Conservation (phyloP, 495 filamentous ascomycete genomes). For the Hyphodiscus hymeniophilus region DNA sequence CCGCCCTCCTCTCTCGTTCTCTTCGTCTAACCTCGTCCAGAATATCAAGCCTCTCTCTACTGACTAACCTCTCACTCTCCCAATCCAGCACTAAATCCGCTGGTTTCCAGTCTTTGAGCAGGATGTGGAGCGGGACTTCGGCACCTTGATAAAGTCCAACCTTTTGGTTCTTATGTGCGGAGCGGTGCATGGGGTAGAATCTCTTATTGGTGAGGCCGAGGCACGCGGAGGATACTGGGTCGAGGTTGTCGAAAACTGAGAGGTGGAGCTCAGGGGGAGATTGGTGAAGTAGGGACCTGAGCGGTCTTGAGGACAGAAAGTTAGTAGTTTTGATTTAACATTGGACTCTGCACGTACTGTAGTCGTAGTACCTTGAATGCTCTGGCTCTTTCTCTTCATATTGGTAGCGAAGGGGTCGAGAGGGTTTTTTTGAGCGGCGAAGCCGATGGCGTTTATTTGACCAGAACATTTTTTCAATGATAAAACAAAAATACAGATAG, state of each 20-base stretch:
- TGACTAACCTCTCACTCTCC: constrained; percentile 6
- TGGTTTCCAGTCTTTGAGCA: constrained; percentile 1
- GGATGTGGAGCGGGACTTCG: not conserved
- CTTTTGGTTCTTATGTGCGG: constrained; percentile 1
- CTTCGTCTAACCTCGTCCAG: constrained; percentile 1
- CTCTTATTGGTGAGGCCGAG: constrained; percentile 43
- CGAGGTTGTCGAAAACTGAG: constrained; percentile 41
- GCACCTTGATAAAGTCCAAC: not conserved
- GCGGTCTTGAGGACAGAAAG: not conserved
- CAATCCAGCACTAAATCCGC: constrained; percentile 3
- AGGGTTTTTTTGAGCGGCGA: not conserved
- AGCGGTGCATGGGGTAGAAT: constrained; percentile 27
- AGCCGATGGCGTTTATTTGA: no score
- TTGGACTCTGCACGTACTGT: not conserved
- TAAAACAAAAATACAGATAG: no score
- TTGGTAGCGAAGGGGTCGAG: not conserved
- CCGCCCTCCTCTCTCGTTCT: not conserved
- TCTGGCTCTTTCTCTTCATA: not conserved
- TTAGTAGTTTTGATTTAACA: not conserved
- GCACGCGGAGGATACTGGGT: constrained; percentile 43
- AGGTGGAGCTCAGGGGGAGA: constrained; percentile 50
- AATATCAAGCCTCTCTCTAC: not conserved
- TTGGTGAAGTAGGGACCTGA: not conserved
- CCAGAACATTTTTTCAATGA: no score
- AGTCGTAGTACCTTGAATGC: not conserved